Evolutionary conservation across 192 early-diverging fungal species (phyloP), one percentile per base, ranked within the genome.

Genomic region (Backusella morwellensis): DNA sequence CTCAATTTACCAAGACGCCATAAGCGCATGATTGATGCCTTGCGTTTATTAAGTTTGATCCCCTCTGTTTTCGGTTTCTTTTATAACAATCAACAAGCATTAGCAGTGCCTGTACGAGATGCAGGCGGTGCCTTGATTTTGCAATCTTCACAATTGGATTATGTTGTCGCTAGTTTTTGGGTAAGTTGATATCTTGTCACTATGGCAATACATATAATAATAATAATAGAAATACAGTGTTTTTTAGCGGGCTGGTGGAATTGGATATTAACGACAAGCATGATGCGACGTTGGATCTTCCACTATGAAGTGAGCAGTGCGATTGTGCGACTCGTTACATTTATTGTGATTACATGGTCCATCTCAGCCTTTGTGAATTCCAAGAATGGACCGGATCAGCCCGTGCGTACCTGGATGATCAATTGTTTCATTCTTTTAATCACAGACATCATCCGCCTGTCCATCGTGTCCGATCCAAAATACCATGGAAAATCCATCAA

Each of bases 281-380:
- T 90, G 81, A 88, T 86, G 73, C 82, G 86, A 23, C 78, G 89
- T 34, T 90, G 87, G 89, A 82, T 88, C 23, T 87, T 83, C 63
- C 85, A 86, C 76, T 88, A 90, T 50, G 89, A 90, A 59, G 78
- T 86, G 6, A 83, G 78, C 5, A 85, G 78, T 35, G 84, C 87
- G 15, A 85, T 88, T 35, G 83, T 87, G 52, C 87, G 89, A 6
- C 76, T 90, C 12, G 82, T 88, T 59, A 87, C 87, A 1, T 78
- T 90, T 19, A 86, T 83, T 29, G 82, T 83, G 21, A 83, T 90
- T 29, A 86, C 82, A 42, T 90, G 87, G 87, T 87, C 85, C 7
- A 82, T 88, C 1, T 86, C 85, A 7, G 83, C 85, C 2, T 87
- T 83, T 70, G 83, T 90, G 0, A 47, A 50, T 50, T 47, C 41